Base-by-base conservation (phyloP, 257 asterid species). In the Primulina tabacum region DNA sequence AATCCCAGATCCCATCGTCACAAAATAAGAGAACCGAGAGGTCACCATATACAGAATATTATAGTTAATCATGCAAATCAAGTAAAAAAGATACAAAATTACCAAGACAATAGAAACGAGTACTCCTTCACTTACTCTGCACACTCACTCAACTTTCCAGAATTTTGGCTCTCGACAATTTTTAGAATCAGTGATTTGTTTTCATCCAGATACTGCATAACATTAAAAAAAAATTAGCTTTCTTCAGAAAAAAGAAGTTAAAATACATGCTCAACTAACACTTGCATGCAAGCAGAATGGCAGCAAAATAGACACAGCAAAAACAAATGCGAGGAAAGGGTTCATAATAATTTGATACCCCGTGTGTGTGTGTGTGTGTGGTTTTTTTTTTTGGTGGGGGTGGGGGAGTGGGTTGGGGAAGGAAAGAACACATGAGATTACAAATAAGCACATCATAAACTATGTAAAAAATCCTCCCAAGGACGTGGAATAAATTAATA, bases 141-240 rank as follows among this genome's bases (percentile, higher is more conserved):
- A 72, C 97, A 89, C 47, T 94, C 99, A 55, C 78, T 87, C 73
- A 91, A 74, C 84, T 91, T 94, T 33, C 99, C 99, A 0, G 96
- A 86, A 86, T 89, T 94, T 64, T 94, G 99, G 85, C 89, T 94
- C 88, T 94, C 99, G 17, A 94, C 99, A 66, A 94, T 94, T 92
- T 86, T 94, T 83, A 94, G 74, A 79, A 94, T 94, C 53, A 94
- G 83, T 5, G 99, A 91, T 76, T 94, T 94, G 88, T 94, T 94
- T 77, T 94, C 99, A 82, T 94, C 99, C 73, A 94, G 78, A 80
- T 86, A 94, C 99, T 94, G 90, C 87, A 75, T 3, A 59, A 5
- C 4, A 57, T 21, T 10, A 2, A 11, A 71, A 20, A 53, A 34
- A 7, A 68, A n/a, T n/a, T 20, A 43, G 18, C 18, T 28, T 57